Conservation (phyloP, 495 filamentous ascomycete genomes). For the Neurospora sublineolata region DNA sequence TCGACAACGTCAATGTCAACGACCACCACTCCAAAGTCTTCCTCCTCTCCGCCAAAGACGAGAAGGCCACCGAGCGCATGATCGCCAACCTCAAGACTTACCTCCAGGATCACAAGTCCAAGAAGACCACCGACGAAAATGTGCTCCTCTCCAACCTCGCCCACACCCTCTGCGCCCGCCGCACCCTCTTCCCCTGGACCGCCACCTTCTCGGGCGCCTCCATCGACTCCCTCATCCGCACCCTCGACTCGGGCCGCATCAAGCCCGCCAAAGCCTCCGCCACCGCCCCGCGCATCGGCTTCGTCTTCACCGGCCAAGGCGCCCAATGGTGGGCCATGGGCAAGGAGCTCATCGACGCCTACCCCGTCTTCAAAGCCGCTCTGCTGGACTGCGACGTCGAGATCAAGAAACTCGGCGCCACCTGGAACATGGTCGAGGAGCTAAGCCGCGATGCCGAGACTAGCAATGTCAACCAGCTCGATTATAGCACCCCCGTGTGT, state of each 20-base stretch:
- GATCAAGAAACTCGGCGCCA: conserved; percentile 22
- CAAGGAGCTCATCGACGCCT: conserved; percentile 28
- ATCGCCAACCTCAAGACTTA: conserved; percentile 10
- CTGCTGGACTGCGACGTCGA: conserved; percentile 17
- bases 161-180: conserved; percentile 21
- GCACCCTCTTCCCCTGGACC: conserved; percentile 21
- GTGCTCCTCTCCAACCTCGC: conserved; percentile 21
- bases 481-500: conserved; percentile 33
- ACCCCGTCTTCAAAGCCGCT: conserved; percentile 18
- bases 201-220: conserved; percentile 6
- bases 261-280: conserved; percentile 4
- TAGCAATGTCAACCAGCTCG: conserved; percentile 15
- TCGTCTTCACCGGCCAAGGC: conserved; percentile 36
- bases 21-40: conserved; percentile 3
- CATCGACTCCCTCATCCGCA: conserved; percentile 7
- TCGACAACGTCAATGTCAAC: not conserved
- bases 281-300: conserved; percentile 10
- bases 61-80: conserved; percentile 12
- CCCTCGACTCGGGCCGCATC: conserved; percentile 10
- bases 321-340: conserved; percentile 48
- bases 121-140: conserved; percentile 4
- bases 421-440: conserved; percentile 12
- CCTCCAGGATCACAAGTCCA: not conserved
- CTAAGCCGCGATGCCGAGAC: conserved; percentile 5
- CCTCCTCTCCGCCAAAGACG: conserved; percentile 17